Percentiles rank a stretch among this genome's conserved stretches.
Evolutionary conservation across 2,329 filamentous ascomycete genomes (phyloP).

Genomic region (Talaromyces amestolkiae): DNA sequence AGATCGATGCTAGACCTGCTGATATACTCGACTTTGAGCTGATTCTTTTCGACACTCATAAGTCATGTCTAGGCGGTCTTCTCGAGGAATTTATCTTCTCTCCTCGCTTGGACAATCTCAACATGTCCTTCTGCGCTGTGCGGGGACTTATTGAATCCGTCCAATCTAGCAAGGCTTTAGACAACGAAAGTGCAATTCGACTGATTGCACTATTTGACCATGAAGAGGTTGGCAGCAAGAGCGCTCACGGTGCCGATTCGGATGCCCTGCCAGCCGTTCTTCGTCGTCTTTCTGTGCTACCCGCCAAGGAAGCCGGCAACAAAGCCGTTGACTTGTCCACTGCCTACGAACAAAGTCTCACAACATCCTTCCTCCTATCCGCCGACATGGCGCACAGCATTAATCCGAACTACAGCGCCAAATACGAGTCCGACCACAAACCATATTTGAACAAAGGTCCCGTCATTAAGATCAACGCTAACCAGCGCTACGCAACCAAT

Average conservation of each 20-base stretch:
- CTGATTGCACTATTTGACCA: conserved; percentile 96
- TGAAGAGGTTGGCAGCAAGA: conserved; percentile 91
- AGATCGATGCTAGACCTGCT: conserved; percentile 67
- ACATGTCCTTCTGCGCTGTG: conserved; percentile 92
- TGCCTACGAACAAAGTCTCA: conserved; percentile 88
- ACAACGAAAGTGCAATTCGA: conserved; percentile 76
- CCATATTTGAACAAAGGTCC: conserved; percentile 96
- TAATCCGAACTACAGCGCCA: conserved; percentile 88
- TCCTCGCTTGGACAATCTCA: conserved; percentile 89
- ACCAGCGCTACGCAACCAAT: conserved; percentile 95
- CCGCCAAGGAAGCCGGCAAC: conserved; percentile 55
- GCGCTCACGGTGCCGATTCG: conserved; percentile 89
- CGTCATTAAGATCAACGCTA: conserved; percentile 97
- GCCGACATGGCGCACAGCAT: conserved; percentile 98
- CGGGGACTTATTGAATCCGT: conserved; percentile 81
- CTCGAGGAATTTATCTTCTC: conserved; percentile 96
- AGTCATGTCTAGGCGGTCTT: conserved; percentile 81
- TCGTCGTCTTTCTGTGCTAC: conserved; percentile 78
- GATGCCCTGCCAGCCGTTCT: conserved; percentile 86
- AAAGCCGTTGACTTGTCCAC: conserved; percentile 66
- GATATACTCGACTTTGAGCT: conserved; percentile 92
- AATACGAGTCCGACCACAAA: conserved; percentile 87
- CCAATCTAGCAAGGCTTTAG: conserved; percentile 60
- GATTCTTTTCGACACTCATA: conserved; percentile 94
- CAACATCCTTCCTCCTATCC: conserved; percentile 88